Evolutionary conservation across 2,329 filamentous ascomycete species (phyloP), one percentile per base, ranked within the genome.

Genomic region (Dryadomyces quercus-mongolicae): DNA sequence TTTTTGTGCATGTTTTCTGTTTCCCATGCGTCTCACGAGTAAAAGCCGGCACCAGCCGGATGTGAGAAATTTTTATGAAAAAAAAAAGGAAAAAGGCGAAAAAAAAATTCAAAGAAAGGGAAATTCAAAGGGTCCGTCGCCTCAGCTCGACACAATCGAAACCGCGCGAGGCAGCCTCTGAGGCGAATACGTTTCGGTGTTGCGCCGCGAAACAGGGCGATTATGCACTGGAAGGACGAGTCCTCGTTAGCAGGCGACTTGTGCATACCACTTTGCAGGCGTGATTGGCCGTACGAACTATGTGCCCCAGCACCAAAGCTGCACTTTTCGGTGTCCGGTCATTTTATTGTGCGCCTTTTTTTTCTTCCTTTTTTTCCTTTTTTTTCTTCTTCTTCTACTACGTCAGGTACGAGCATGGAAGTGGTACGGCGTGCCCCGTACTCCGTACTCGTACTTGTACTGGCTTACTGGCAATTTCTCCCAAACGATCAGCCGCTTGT

Each of bases 141-240:
- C n/a, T n/a, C n/a, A n/a, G n/a, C n/a, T n/a, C n/a, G n/a, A 51
- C 51, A 43, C 20, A 51, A 47, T 45, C 56, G 56, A 57, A 55
- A 57, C 56, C 36, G 51, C 25, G 50, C 53, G 56, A 51, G 48
- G 51, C 56, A 49, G 48, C 34, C 48, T 52, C 53, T 51, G 53
- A 52, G 43, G 56, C 56, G 42, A 44, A 36, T 49, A 44, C 45
- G 56, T 57, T 55, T 55, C 54, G 56, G 45, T 20, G 9, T 47
- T 12, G 34, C 40, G 20, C n/a, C 16, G 12, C 8, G 12, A 47
- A 47, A 47, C 45, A 34, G 45, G 45, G 45, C 45, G 45, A 47
- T 47, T 31, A 47, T 31, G 25, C 25, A 31, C 25, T 31, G 25
- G 25, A 31, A 31, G 25, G 25, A 31, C 25, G 25, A 8, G 25